Base-by-base conservation (phyloP, 2,329 filamentous ascomycete genomes). In the Apiospora malaysiana region DNA sequence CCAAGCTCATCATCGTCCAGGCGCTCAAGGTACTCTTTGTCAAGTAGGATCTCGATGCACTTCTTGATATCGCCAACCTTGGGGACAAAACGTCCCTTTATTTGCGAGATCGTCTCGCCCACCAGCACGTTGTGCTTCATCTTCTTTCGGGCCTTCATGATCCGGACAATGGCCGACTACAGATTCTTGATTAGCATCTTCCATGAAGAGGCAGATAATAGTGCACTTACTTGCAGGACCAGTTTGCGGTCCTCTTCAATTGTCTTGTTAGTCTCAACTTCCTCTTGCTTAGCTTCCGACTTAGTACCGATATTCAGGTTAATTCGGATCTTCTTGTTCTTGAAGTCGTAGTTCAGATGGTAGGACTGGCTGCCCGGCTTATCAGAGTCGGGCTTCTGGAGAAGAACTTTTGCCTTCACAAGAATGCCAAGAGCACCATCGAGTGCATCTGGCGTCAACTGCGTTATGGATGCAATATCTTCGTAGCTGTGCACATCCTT, bases 101-200 rank as follows among this genome's bases (percentile, higher is more conserved):
- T 98, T 83, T 98, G 96, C 79, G 92, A 92, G 81, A 99, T 98
- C 32, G 95, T 97, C 84, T 99, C 96, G 79, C 94, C 92, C 70
- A 99, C 94, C 16, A 99, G 91, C 79, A 96, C 93, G 73, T 92
- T 91, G 84, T 99, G 95, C 89, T 98, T 98, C 94, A 98, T 97
- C 85, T 92, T 94, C 90, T 99, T 98, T 72, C 96, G 92, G 4
- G 95, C 97, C 86, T 99, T 99, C 96, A 99, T 99, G 85, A 99
- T 98, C 79, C 96, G 94, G 71, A 99, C 96, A 81, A 99, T 98
- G 32, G 95, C 95, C 73, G 96, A 98, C 95, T 99, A 75, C 12
- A 70, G 68, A 73, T 59, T 18, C 18, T 68, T 47, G 74, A 32
- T 71, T 74, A 70, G 71, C 9, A 69, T 66, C 49, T 32, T 37